Percentiles rank a stretch among this genome's conserved stretches.
Conservation (phyloP, 352 stramenopile genomes). For the Phytophthora pseudosyringae region DNA sequence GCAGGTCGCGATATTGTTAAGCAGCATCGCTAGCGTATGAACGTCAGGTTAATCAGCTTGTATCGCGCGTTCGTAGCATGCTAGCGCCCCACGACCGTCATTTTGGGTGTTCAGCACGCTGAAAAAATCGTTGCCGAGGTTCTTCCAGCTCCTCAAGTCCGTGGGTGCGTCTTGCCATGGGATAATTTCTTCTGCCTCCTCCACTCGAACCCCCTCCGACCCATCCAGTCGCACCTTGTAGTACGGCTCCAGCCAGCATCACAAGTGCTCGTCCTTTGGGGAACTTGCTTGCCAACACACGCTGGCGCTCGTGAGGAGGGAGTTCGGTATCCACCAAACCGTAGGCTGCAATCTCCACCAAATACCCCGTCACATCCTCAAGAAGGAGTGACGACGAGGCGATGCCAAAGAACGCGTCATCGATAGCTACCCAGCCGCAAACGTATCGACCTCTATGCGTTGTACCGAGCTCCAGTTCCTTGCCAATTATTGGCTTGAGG, state of each 20-base stretch:
- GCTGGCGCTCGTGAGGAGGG: constrained; percentile 15
- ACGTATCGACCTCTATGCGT: constrained; percentile 41
- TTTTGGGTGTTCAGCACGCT: constrained; percentile 11
- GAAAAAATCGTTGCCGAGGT: constrained; percentile 30
- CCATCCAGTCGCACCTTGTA: constrained; percentile 32
- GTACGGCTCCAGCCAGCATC: constrained; percentile 31
- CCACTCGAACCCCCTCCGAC: constrained; percentile 29
- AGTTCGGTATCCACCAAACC: constrained; percentile 16
- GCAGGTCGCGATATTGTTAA: constrained; percentile 31
- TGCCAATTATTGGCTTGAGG: constrained; percentile 31
- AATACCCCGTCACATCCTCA: not conserved
- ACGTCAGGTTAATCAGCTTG: constrained; percentile 9
- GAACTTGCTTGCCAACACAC: constrained; percentile 16
- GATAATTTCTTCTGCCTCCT: constrained; percentile 23
- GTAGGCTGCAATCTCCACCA: constrained; percentile 29
- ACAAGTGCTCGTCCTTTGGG: constrained; percentile 23
- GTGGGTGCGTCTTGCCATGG: constrained; percentile 23
- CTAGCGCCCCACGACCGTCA: constrained; percentile 19
- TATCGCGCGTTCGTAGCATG: constrained; percentile 29
- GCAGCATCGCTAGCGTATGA: constrained; percentile 19
- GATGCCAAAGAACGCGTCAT: not conserved
- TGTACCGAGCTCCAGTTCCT: constrained; percentile 32
- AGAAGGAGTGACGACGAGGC: not conserved
- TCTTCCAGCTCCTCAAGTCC: constrained; percentile 24
- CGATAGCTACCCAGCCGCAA: constrained; percentile 19